Evolutionary conservation across 345 rosid species (phyloP).

Genomic region (Eucalyptus dawsonii): DNA sequence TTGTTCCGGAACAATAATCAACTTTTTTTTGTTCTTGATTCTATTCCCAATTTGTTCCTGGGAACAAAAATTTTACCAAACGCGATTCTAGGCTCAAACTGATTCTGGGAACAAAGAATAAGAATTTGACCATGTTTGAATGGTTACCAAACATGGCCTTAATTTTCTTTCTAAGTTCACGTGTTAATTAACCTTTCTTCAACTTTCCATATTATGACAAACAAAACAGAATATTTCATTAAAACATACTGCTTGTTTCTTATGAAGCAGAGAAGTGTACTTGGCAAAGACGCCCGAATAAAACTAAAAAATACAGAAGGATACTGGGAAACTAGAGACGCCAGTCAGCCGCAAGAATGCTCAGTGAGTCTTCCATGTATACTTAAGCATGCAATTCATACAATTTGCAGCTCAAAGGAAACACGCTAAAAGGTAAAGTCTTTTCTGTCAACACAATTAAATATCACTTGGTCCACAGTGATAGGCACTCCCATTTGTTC

Average conservation of each 20-base stretch:
- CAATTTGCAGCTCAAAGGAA: not conserved
- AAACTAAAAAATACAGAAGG: not conserved
- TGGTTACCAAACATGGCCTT: too few relatives aligned
- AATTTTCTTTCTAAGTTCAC: too few relatives aligned
- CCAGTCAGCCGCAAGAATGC: not conserved
- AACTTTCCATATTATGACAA: not conserved
- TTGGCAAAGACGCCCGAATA: not conserved
- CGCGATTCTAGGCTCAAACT: too few relatives aligned
- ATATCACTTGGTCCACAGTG: not conserved
- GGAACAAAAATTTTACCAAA: too few relatives aligned
- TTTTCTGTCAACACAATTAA: not conserved
- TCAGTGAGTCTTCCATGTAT: not conserved
- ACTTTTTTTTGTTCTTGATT: too few relatives aligned
- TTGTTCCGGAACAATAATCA: too few relatives aligned
- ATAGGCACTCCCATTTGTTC: not conserved
- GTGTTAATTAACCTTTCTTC: not conserved
- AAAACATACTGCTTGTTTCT: not conserved
- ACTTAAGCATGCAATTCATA: not conserved
- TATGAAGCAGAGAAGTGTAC: not conserved
- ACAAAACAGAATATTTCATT: not conserved
- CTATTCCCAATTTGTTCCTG: too few relatives aligned
- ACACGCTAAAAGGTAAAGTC: not conserved
- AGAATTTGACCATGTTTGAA: too few relatives aligned
- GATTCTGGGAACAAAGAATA: too few relatives aligned
- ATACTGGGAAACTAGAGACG: not conserved